Conservation (phyloP, 192 early-diverging fungal genomes). For the Umbelopsis sp. region DNA sequence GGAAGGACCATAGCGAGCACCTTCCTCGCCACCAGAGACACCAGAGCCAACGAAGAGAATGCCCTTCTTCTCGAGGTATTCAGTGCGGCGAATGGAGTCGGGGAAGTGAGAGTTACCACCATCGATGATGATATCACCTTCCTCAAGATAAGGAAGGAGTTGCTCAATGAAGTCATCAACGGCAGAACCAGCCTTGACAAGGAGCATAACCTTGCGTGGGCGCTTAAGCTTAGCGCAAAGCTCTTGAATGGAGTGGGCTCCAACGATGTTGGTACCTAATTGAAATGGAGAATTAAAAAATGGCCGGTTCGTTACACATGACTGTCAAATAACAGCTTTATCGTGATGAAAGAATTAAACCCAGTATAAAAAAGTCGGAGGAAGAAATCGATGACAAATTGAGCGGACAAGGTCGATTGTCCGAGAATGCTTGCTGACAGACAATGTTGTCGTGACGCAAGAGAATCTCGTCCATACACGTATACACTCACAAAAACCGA, state of each 20-base stretch:
- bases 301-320: background rate
- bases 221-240: conserved; percentile 92
- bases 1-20: conserved; percentile 94
- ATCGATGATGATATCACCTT: conserved; percentile 96
- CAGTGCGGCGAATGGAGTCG: conserved; percentile 89
- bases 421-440: background rate
- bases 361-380: background rate
- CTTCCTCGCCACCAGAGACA: conserved; percentile 99
- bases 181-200: conserved; percentile 95
- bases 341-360: background rate
- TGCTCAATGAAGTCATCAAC: conserved; percentile 96
- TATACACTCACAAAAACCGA: background rate
- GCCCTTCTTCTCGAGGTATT: conserved; percentile 88
- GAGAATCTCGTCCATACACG: background rate
- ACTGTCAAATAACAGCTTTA: background rate
- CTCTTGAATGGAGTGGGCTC: conserved; percentile 93
- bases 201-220: conserved; percentile 96
- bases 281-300: background rate
- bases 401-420: background rate
- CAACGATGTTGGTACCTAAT: conserved; percentile 87
- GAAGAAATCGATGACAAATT: conserved; percentile 16
- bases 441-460: no score
- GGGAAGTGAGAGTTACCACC: conserved; percentile 99
- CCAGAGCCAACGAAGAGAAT: conserved; percentile 95
- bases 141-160: conserved; percentile 84